Percentiles rank a stretch among this genome's conserved stretches.
Evolutionary conservation across 2,329 filamentous ascomycete genomes (phyloP).

Genomic region (Microdochium nivale): DNA sequence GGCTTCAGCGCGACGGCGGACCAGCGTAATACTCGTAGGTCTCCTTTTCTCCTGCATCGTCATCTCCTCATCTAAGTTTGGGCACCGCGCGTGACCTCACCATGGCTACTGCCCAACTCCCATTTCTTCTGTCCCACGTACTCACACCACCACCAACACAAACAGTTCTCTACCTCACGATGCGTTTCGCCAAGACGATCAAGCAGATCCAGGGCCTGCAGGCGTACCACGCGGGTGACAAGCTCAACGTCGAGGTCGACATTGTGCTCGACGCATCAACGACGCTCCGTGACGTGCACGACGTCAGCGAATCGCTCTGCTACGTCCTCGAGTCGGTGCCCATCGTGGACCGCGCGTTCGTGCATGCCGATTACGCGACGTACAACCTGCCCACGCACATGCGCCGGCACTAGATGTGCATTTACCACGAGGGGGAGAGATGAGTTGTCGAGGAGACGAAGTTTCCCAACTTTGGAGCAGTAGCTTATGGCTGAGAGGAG

Average conservation of each 20-base stretch:
- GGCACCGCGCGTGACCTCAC: neutral
- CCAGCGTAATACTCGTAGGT: slow-evolving; percentile 62
- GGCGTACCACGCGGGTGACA: slow-evolving; percentile 79
- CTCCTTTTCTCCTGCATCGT: neutral
- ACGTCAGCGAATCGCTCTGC: slow-evolving; percentile 58
- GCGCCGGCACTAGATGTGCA: slow-evolving; percentile 28
- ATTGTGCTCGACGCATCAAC: slow-evolving; percentile 73
- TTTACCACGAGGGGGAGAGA: too few species aligned
- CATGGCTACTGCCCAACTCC: neutral
- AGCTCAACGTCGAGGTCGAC: slow-evolving; percentile 76
- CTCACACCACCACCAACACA: neutral
- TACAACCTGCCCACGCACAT: slow-evolving; percentile 56
- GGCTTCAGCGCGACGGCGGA: slow-evolving; percentile 73
- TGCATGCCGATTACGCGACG: slow-evolving; percentile 56
- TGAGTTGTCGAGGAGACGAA: neutral
- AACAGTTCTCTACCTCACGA: slow-evolving; percentile 73
- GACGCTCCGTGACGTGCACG: slow-evolving; percentile 70
- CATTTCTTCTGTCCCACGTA: neutral
- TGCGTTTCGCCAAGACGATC: slow-evolving; percentile 87
- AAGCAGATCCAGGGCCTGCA: slow-evolving; percentile 77
- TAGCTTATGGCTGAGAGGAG: too few species aligned
- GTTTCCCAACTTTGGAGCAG: too few species aligned
- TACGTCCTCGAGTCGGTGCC: slow-evolving; percentile 81
- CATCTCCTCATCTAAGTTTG: slow-evolving; percentile 1
- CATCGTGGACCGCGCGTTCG: slow-evolving; percentile 65